Base-by-base conservation (phyloP, 2,329 filamentous ascomycete genomes). In the Hymenoscyphus repandus region DNA sequence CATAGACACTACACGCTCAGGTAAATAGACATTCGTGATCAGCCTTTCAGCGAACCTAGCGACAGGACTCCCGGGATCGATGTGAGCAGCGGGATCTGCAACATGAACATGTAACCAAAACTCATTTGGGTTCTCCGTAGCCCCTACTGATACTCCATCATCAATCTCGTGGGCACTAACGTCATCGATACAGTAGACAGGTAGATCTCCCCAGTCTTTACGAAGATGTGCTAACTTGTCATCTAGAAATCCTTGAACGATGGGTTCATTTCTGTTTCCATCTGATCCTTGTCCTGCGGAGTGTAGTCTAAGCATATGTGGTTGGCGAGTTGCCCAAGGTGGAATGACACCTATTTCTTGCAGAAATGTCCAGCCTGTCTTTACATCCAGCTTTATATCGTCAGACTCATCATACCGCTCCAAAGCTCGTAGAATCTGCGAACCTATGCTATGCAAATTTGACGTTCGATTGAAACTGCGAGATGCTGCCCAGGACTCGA, bases 91-190 rank as follows among this genome's bases (percentile, higher is more conserved):
- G 7, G 88, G 88, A 62, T 93, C 89, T 12, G 89, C 88, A 38
- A 87, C 78, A 65, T 93, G 88, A 31, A 90, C 69, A 62, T 90
- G 87, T 30, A 92, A 72, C 88, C 88, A 93, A 61, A 79, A 81
- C 57, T 86, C 74, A 45, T 74, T 64, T 17, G 74, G 54, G 56
- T 56, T 15, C 67, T 72, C 68, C 1, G 83, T 77, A 41, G 68
- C 66, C 62, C 90, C 83, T 6, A 93, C 63, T 1, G 88, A 92
- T 7, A 95, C 69, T 1, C 84, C 88, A 63, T 95, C 88, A 58
- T 95, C 88, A 51, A 93, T 86, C 59, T 92, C 82, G 27, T 77
- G 72, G 0, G 89, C 86, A 33, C 69, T 70, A 17, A 75, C 73
- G 27, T 78, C 75, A 62, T 95, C 88, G 53, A 95, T 87, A 58